phyloP scores from a whole-genome alignment of 2,329 filamentous ascomycete genomes.

The Ascochyta rabiei region DNA sequence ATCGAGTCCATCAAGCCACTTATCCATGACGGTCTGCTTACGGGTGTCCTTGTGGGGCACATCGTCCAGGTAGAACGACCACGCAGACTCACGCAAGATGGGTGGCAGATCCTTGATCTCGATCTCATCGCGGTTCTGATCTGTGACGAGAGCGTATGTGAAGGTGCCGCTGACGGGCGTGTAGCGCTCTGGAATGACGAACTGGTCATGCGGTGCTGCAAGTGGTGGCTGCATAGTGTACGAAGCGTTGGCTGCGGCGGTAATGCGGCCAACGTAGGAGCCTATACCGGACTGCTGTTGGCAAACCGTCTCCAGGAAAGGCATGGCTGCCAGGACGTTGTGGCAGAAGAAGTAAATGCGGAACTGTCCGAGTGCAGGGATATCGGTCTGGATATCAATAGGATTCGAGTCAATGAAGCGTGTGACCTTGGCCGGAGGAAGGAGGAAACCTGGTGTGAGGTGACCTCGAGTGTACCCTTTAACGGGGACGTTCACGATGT shows the following conservation, averaged over 20 bases:
- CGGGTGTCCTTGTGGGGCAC: slow-evolving; percentile 63
- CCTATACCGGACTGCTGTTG: slow-evolving; percentile 57
- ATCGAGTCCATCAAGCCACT: slow-evolving; percentile 69
- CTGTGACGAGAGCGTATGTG: slow-evolving; percentile 69
- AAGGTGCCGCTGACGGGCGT: slow-evolving; percentile 70
- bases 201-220: slow-evolving; percentile 67
- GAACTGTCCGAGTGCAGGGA: slow-evolving; percentile 79
- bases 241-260: slow-evolving; percentile 64
- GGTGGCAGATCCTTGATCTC: slow-evolving; percentile 70
- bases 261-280: slow-evolving; percentile 66
- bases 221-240: slow-evolving; percentile 66
- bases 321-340: slow-evolving; percentile 60
- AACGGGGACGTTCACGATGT: slow-evolving; percentile 66
- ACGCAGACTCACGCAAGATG: slow-evolving; percentile 67
- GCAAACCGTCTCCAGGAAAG: slow-evolving; percentile 67
- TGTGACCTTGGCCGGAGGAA: slow-evolving; percentile 73
- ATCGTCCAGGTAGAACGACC: slow-evolving; percentile 76
- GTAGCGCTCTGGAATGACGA: slow-evolving; percentile 71
- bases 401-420: slow-evolving; percentile 80
- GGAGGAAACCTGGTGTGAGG: slow-evolving; percentile 52
- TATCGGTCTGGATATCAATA: slow-evolving; percentile 77
- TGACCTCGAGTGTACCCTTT: slow-evolving; percentile 55
- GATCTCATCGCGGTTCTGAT: slow-evolving; percentile 65
- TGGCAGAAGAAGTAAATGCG: slow-evolving; percentile 74
- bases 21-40: slow-evolving; percentile 62